Evolutionary conservation across 2,329 filamentous ascomycete genomes (phyloP).

Genomic region (Lojkania enalia): DNA sequence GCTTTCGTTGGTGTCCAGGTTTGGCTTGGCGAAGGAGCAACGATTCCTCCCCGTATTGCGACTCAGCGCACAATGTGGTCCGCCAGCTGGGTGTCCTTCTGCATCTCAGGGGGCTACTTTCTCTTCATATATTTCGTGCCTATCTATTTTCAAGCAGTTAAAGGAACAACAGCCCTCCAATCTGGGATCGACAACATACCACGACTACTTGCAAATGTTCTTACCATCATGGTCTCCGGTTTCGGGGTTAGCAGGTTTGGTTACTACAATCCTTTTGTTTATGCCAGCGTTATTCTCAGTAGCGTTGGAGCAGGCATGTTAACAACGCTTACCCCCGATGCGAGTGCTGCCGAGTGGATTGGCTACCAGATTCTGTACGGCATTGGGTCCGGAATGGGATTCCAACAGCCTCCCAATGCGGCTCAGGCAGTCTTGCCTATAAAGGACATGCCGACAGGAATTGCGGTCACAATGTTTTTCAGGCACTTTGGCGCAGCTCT

Average conservation of each 20-base stretch:
- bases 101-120: constrained; percentile 23
- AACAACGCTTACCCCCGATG: constrained; percentile 42
- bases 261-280: constrained; percentile 1
- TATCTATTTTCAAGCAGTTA: constrained; percentile 12
- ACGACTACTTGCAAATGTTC: background rate
- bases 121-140: constrained; percentile 10
- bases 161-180: background rate
- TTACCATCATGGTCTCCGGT: constrained; percentile 1
- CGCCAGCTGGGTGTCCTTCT: constrained; percentile 31
- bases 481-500: constrained; percentile 47
- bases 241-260: background rate
- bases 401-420: constrained; percentile 30
- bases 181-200: constrained; percentile 6
- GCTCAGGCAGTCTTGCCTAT: constrained; percentile 39
- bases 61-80: constrained; percentile 38
- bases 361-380: constrained; percentile 53
- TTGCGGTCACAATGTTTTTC: constrained; percentile 43
- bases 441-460: constrained; percentile 48
- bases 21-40: constrained; percentile 13
- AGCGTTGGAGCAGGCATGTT: constrained; percentile 47
- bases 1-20: constrained; percentile 38
- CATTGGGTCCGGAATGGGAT: constrained; percentile 35
- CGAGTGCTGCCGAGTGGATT: constrained; percentile 45
- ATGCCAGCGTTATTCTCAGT: constrained; percentile 10
- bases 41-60: constrained; percentile 20